phyloP scores from a whole-genome alignment of 2,329 filamentous ascomycete genomes.

The Ophiostoma perfectum region DNA sequence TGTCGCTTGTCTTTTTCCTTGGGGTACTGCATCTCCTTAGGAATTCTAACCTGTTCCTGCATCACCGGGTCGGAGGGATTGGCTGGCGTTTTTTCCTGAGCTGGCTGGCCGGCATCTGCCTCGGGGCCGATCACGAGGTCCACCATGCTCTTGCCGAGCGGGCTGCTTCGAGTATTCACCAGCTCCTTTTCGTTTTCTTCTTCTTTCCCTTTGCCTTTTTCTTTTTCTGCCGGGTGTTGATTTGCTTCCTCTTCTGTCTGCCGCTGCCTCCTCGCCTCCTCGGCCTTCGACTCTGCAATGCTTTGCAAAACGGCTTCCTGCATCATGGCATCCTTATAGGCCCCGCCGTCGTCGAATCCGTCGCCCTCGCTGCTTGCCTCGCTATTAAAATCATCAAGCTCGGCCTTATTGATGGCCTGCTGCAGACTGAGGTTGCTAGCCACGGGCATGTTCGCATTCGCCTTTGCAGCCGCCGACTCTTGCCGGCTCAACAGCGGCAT shows the following conservation, averaged over 20 bases:
- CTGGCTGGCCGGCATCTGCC: not conserved
- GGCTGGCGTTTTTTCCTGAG: not conserved
- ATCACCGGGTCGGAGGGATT: not conserved
- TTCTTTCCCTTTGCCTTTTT: not conserved
- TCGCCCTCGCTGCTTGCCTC: not conserved
- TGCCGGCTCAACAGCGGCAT: constrained; percentile 18
- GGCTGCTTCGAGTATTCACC: not conserved
- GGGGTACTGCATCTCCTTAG: constrained; percentile 5
- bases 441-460: not conserved
- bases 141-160: not conserved
- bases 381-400: not conserved
- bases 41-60: not conserved
- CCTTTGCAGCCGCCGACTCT: not conserved
- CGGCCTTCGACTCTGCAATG: too few species aligned
- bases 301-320: constrained; percentile 2
- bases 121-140: constrained; percentile 5
- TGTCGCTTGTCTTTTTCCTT: not conserved
- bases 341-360: not conserved
- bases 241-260: not conserved
- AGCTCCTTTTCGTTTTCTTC: not conserved
- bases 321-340: not conserved
- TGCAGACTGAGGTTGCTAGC: too few species aligned
- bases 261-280: not conserved
- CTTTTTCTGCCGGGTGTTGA: too few species aligned
- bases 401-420: not conserved